Base-by-base conservation (phyloP, 2,329 filamentous ascomycete genomes). In the Colletotrichum lupini region DNA sequence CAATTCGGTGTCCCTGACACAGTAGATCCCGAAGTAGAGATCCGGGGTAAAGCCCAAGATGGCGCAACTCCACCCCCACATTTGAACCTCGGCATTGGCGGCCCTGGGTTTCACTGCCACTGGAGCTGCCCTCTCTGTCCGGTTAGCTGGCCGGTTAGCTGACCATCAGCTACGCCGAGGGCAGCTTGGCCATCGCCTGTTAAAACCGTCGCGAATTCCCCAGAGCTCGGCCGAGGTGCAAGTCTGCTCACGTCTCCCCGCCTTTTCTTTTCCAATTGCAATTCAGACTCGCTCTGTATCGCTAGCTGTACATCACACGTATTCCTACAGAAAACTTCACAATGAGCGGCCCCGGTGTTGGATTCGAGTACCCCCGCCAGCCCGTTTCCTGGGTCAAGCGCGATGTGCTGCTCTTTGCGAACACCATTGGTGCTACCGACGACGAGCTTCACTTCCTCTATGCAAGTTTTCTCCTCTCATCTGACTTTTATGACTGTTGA, bases 371-470 rank as follows among this genome's bases (percentile, higher is more conserved):
- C 82, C 94, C 94, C 71, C 83, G 89, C 60, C 86, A 90, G 79
- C 89, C 92, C 80, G 94, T 97, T 12, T 90, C 92, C 78, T 98
- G 95, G 95, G 84, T 94, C 78, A 95, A 95, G 89, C 91, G 95
- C 76, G 95, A 98, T 87, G 91, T 92, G 46, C 88, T 98, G 74
- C 91, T 98, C 74, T 98, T 98, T 82, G 95, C 95, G 77, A 93
- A 93, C 83, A 96, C 93, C 85, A 96, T 98, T 81, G 95, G 95
- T 69, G 92, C 89, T 80, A 96, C 91, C 14, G 88, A 89, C n/a
- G 92, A 97, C 78, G 95, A 98, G 87, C 90, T 98, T 79, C 95
- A 98, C 81, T 97, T 96, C 81, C 92, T 98, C 84, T 98, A 95
- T 79, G 95, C 97, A 87, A 73, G 89, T 80, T 49, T 24, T 46